phyloP scores from a whole-genome alignment of 176 grass and related monocot species.

The Oryza meyeriana region DNA sequence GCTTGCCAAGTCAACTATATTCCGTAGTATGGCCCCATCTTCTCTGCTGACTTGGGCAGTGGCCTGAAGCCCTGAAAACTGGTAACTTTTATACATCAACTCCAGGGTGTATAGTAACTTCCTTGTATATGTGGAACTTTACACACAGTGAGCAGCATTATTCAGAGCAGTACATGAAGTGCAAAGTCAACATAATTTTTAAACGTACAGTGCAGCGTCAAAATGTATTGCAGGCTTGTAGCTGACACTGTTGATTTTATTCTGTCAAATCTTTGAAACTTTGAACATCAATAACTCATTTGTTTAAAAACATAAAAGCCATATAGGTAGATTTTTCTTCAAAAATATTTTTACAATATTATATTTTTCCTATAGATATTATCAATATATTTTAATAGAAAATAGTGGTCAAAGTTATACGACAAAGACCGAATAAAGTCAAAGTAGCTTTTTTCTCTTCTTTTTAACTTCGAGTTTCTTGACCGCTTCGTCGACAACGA shows the following conservation, averaged over 20 bases:
- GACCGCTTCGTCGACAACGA: not conserved
- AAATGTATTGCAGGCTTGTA: not conserved
- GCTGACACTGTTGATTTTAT: not conserved
- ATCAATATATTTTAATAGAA: no score
- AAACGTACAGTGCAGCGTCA: not conserved
- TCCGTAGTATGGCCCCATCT: not conserved
- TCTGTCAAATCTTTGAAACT: no score
- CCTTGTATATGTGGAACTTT: not conserved
- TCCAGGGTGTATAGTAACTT: not conserved
- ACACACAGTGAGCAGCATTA: not conserved
- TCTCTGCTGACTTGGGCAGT: not conserved
- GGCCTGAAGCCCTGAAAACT: not conserved
- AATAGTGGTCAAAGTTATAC: no score
- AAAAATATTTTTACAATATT: no score
- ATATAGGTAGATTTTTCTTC: no score
- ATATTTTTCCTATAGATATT: no score
- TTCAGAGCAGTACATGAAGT: slow-evolving; percentile 25
- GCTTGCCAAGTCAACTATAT: slow-evolving; percentile 30
- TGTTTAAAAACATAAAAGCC: no score
- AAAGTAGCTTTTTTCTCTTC: not conserved
- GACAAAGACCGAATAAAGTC: no score
- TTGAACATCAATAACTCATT: no score
- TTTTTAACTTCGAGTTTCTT: not conserved
- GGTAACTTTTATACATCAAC: not conserved
- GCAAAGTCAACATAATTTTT: slow-evolving; percentile 25